Evolutionary conservation across 2,329 filamentous ascomycete species (phyloP).

Genomic region (Diatrype stigma): DNA sequence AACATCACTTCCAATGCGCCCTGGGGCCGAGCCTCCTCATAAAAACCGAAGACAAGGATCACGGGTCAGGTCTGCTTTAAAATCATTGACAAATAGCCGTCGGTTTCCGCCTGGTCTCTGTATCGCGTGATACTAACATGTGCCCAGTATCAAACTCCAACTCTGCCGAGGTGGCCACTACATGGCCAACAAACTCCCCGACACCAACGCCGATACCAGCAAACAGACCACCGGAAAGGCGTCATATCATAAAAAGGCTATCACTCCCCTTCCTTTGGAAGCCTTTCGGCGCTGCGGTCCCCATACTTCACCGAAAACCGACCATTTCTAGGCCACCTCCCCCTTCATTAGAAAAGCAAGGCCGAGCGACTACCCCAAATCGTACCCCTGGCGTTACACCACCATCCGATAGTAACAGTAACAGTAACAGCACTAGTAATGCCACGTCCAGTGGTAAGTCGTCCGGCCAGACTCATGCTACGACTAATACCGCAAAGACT

Average conservation of each 20-base stretch:
- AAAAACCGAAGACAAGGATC: conserved; percentile 38
- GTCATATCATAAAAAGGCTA: conserved; percentile 30
- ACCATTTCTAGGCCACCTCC: conserved; percentile 34
- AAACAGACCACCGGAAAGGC: conserved; percentile 15
- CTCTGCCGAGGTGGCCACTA: conserved; percentile 15
- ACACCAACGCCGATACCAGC: conserved; percentile 12
- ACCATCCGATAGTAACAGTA: conserved; percentile 7
- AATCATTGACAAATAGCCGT: conserved; percentile 37
- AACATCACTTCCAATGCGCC: conserved; percentile 21
- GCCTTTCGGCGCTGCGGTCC: conserved; percentile 34
- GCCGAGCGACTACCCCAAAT: conserved; percentile 18
- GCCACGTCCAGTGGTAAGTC: conserved; percentile 26
- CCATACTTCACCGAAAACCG: conserved; percentile 37
- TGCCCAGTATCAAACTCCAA: conserved; percentile 20
- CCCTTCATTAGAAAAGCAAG: conserved; percentile 29
- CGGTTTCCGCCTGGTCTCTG: conserved; percentile 5
- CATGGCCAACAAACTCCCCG: conserved; percentile 21
- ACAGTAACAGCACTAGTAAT: conserved; percentile 22
- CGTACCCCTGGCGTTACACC: conserved; percentile 16
- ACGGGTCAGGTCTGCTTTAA: conserved; percentile 37
- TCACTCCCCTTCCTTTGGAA: conserved; percentile 35
- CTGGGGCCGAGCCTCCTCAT: conserved; percentile 23
- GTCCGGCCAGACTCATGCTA: conserved; percentile 19
- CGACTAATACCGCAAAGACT: conserved; percentile 32
- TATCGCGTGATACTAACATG: conserved; percentile 4